These are phyloP conservation scores for Metarhizium brunneum DNA, from an alignment of 2,329 filamentous ascomycete species.

Conservation along the genomic window DNA sequence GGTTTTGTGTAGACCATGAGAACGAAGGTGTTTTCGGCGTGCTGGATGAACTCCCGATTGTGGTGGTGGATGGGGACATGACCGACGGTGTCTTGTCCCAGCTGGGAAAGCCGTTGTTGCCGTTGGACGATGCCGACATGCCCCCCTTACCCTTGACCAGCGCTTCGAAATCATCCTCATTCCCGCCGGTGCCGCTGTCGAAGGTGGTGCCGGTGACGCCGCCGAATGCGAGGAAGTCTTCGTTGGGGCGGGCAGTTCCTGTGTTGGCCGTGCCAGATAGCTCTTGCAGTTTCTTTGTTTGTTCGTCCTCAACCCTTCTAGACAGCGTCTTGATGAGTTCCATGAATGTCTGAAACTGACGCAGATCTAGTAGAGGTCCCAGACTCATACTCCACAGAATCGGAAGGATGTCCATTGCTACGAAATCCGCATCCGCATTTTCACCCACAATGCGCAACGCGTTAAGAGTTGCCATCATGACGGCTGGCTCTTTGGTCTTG, in stretches of 20 bases:
- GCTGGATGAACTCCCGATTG: constrained; percentile 21
- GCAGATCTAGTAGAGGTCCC: constrained; percentile 77
- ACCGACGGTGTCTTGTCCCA: constrained; percentile 38
- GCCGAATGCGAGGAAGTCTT: constrained; percentile 65
- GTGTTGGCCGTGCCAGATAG: constrained; percentile 53
- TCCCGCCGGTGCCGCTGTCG: constrained; percentile 33
- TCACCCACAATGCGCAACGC: constrained; percentile 78
- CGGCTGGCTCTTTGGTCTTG: constrained; percentile 95
- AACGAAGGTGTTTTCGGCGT: constrained; percentile 42
- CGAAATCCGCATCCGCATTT: constrained; percentile 78
- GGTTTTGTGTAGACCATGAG: constrained; percentile 53
- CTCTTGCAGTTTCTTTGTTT: constrained; percentile 80
- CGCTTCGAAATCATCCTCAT: constrained; percentile 72
- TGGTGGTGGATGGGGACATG: constrained; percentile 20
- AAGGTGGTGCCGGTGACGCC: constrained; percentile 53
- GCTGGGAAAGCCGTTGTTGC: constrained; percentile 33
- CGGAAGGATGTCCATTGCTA: constrained; percentile 84
- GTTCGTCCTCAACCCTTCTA: constrained; percentile 75
- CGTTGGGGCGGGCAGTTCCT: constrained; percentile 38
- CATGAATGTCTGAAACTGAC: constrained; percentile 89
- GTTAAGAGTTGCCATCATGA: constrained; percentile 87
- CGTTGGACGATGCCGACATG: constrained; percentile 26
- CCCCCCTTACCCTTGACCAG: constrained; percentile 64
- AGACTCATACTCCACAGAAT: constrained; percentile 87
- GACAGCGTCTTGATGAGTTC: constrained; percentile 74